Base-by-base conservation (phyloP, 176 grass and related monocot genomes). In the Paspalum vaginatum region DNA sequence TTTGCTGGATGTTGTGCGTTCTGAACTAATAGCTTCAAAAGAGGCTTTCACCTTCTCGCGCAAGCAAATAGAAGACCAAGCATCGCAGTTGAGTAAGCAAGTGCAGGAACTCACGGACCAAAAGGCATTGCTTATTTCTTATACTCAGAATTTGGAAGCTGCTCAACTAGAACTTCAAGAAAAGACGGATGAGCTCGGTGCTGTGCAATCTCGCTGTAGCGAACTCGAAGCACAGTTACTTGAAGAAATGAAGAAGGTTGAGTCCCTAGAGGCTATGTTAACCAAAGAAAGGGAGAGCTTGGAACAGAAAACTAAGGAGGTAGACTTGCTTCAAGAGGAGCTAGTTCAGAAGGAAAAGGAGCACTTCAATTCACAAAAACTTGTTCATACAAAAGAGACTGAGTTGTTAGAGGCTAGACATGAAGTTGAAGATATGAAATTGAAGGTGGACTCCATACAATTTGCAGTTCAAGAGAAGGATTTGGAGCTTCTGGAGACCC, bases 401-500 rank as follows among this genome's bases (percentile, higher is more conserved):
- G 94, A 93, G 68, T 55, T 97, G 68, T 72, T 87, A 68, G 86
- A 91, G 61, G 91, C 91, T 6, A 85, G 86, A 54, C n/a, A 91
- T 51, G 86, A 97, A 84, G 88, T 97, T 22, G 86, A 93, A 69
- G 77, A 88, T 84, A 89, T 97, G 88, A 89, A 91, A 87, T 75
- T 68, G 26, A 92, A 89, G 88, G 59, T 93, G 44, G 86, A 82
- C 38, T 89, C 88, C 58, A 76, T 93, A 47, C 86, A 87, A 72
- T 45, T 79, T 80, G 38, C 84, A 47, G 44, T 91, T 80, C 75
- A 72, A 78, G 85, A 85, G 84, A 97, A 93, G 58, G 91, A 93
- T 88, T 77, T 64, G 48, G 94, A 93, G 55, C 89, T 91, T 83
- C 40, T 77, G 12, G 79, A 84, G 44, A 85, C 86, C 68, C 81